Base-by-base conservation (phyloP, 2,329 filamentous ascomycete genomes). In the Apiospora sp. region DNA sequence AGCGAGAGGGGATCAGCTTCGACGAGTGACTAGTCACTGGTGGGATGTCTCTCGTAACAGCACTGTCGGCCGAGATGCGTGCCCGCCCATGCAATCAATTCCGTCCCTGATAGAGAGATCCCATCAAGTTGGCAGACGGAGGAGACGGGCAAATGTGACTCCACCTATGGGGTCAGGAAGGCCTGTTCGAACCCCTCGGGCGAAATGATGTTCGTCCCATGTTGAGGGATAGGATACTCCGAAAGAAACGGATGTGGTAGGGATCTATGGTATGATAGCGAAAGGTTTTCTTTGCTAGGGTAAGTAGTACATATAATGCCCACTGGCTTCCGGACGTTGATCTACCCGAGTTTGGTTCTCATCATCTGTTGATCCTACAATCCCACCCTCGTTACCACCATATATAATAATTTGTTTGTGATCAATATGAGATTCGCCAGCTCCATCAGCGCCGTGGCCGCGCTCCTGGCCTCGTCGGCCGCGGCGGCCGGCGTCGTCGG, bases 401-500 rank as follows among this genome's bases (percentile, higher is more conserved):
- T 68, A 34, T 30, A 49, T 16, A 7, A 37, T 22, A 6, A 19
- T 30, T 24, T 13, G 27, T 30, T 27, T 30, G 22, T 24, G 13
- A 14, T n/a, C 54, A 73, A 22, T 27, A 75, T 75, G 74, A 73
- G 67, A 46, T 71, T 71, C 44, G 64, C 69, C 27, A 46, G 74
- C 44, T 71, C 71, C 22, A 37, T 74, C 51, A 51, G 43, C 69
- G 70, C 68, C 51, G 30, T 69, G 1, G 69, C 61, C 37, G 74
- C 74, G 24, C 64, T 69, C 22, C 34, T 69, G 24, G 58, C 69
- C 71, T 34, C 49, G 24, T 8, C 70, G 48, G 73, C 54, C 64
- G 67, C 70, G 10, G 81, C 77, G 19, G 75, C 74, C n/a, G 79
- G 81, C 51, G 82, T 84, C 41, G 78, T 77, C 30, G 83, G 83